These are phyloP conservation scores for Rhizopogon sp. DNA, from an alignment of 768 basidiomycete species.

Conservation along the genomic window DNA sequence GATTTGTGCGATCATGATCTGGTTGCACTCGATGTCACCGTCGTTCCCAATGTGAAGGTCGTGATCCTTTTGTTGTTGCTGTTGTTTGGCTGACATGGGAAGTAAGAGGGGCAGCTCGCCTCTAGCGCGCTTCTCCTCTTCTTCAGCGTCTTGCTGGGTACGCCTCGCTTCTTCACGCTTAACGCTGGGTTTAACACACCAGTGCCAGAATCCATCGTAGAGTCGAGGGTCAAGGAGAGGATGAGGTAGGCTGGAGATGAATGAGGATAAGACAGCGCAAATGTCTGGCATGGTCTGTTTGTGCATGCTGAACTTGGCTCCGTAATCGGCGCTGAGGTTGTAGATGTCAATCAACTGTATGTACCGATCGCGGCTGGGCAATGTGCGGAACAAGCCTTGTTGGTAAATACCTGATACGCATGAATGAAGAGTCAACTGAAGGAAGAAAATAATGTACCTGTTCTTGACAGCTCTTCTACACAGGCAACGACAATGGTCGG, in stretches of 20 bases:
- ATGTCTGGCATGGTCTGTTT: conserved; percentile 37
- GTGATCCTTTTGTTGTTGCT: conserved; percentile 3
- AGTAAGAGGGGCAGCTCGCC: conserved; percentile 19
- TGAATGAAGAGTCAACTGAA: conserved; percentile 1
- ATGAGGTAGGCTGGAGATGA: conserved; percentile 41
- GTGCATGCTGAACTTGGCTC: conserved; percentile 22
- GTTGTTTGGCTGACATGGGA: conserved; percentile 4
- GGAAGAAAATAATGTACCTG: conserved; percentile 21
- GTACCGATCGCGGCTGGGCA: conserved; percentile 36
- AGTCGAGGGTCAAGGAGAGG: conserved; percentile 40
- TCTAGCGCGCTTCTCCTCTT: conserved; percentile 24
- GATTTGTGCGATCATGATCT: conserved; percentile 38
- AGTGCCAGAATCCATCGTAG: conserved; percentile 37
- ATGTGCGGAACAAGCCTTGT: conserved; percentile 35
- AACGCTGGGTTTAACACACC: conserved; percentile 40
- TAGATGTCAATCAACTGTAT: conserved; percentile 34
- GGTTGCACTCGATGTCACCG: conserved; percentile 25
- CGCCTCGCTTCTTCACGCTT: conserved; percentile 26
- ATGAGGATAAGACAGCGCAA: conserved; percentile 42
- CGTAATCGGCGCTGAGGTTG: conserved; percentile 24
- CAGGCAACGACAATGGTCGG: conserved; percentile 36
- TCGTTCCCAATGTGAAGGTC: conserved; percentile 13
- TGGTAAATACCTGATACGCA: conserved; percentile 35
- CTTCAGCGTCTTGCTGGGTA: conserved; percentile 25
- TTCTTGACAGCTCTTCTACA: conserved; percentile 43